Evolutionary conservation across 2,329 filamentous ascomycete genomes (phyloP).

Genomic region (Cercospora sp.): DNA sequence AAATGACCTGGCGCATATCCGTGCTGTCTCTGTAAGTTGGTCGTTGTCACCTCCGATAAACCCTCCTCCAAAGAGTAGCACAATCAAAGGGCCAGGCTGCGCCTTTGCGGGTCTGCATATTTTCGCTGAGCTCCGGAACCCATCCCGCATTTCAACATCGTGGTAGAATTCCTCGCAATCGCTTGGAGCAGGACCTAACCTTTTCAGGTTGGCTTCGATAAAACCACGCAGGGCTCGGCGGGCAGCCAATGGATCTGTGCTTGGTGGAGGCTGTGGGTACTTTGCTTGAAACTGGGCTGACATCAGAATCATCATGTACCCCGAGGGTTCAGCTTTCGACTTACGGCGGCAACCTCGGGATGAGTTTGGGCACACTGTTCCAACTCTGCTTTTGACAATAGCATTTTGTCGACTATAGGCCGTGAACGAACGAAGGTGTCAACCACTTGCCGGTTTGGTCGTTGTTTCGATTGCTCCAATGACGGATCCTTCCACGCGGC

Average conservation of each 20-base stretch:
- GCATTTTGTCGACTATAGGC: constrained; percentile 6
- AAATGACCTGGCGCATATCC: constrained; percentile 35
- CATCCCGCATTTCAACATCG: constrained; percentile 40
- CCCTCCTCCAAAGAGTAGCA: constrained; percentile 34
- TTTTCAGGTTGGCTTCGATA: constrained; percentile 14
- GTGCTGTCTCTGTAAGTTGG: constrained; percentile 29
- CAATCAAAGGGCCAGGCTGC: constrained; percentile 29
- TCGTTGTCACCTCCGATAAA: constrained; percentile 33
- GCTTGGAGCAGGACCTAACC: constrained; percentile 25
- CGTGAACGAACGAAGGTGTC: no score
- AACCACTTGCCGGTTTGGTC: no score
- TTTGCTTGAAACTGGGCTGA: constrained; percentile 20
- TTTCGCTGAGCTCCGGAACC: constrained; percentile 37
- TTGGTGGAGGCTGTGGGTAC: constrained; percentile 15
- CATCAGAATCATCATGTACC: background rate
- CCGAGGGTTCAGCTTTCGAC: background rate
- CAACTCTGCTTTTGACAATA: constrained; percentile 21
- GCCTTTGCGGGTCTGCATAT: constrained; percentile 35
- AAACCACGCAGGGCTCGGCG: constrained; percentile 12
- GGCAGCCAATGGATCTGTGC: constrained; percentile 11
- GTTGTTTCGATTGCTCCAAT: background rate
- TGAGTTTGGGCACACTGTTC: constrained; percentile 17
- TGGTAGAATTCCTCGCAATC: constrained; percentile 40
- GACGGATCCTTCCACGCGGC: background rate
- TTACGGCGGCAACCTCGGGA: constrained; percentile 23